phyloP scores from a whole-genome alignment of 805 yeast species.

The Trichomonascus vanleenenianus region DNA sequence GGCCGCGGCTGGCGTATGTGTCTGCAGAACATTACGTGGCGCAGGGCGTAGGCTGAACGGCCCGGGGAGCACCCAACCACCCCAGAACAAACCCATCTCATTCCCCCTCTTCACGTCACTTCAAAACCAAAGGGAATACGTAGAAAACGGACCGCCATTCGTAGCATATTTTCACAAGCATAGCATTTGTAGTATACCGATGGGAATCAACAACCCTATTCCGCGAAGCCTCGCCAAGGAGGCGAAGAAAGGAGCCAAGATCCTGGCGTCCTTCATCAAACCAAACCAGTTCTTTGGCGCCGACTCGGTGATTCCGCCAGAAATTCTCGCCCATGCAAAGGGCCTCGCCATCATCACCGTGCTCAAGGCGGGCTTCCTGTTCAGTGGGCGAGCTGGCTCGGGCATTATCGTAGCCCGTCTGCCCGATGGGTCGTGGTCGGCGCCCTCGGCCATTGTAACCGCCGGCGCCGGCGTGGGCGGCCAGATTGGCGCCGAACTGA shows the following conservation, averaged over 20 bases:
- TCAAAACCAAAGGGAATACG: no score
- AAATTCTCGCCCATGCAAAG: slow-evolving; percentile 77
- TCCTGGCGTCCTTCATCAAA: slow-evolving; percentile 81
- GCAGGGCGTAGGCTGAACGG: no score
- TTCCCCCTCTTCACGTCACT: no score
- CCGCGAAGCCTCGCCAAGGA: slow-evolving; percentile 87
- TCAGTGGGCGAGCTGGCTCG: slow-evolving; percentile 96
- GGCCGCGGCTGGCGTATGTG: no score
- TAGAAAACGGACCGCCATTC: no score
- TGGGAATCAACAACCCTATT: slow-evolving; percentile 90
- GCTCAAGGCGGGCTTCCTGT: slow-evolving; percentile 92
- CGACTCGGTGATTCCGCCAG: slow-evolving; percentile 81
- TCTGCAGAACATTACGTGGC: no score
- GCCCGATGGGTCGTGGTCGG: slow-evolving; percentile 96
- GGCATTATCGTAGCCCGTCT: slow-evolving; percentile 91
- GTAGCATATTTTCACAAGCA: not conserved
- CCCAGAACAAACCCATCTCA: not conserved
- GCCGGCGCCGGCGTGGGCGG: slow-evolving; percentile 99
- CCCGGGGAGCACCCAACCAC: slow-evolving; percentile 6
- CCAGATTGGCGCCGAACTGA: slow-evolving; percentile 90
- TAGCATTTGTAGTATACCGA: slow-evolving; percentile 17
- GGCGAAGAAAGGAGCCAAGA: slow-evolving; percentile 89
- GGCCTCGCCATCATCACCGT: slow-evolving; percentile 91
- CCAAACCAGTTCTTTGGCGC: slow-evolving; percentile 92
- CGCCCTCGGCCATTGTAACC: slow-evolving; percentile 90